These are phyloP conservation scores for Candida coleopterorum DNA, from an alignment of 805 yeast species.

Conservation along the genomic window DNA sequence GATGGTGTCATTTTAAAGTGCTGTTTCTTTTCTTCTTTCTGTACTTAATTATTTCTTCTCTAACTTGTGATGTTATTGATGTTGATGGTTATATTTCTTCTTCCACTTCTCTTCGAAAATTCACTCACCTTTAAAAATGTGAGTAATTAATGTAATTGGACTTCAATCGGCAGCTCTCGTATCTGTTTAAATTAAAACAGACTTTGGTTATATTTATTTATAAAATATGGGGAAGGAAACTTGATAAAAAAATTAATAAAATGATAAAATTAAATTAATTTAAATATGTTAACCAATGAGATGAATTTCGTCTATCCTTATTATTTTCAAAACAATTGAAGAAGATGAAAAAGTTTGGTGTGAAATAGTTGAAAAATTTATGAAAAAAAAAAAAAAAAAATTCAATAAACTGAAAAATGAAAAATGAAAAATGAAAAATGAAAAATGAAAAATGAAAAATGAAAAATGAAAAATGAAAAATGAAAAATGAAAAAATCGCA, in stretches of 20 bases:
- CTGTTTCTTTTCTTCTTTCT: too few species aligned
- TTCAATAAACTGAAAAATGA: too few species aligned
- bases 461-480: too few species aligned
- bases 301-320: background rate
- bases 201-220: constrained; percentile 1
- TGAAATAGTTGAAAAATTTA: too few species aligned
- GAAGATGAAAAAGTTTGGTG: background rate
- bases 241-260: background rate
- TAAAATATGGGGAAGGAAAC: constrained; percentile 3
- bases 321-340: too few species aligned
- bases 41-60: background rate
- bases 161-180: constrained; percentile 47
- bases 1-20: constrained; percentile 6
- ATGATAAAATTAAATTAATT: constrained; percentile 1
- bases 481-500: too few species aligned
- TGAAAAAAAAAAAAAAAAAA: too few species aligned
- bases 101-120: background rate
- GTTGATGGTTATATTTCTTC: constrained; percentile 1
- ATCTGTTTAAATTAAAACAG: constrained; percentile 8
- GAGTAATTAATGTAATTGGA: constrained; percentile 16
- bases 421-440: too few species aligned
- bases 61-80: constrained; percentile 1
- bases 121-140: constrained; percentile 29
- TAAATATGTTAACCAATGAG: background rate
- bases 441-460: too few species aligned